Percentiles rank a stretch among this genome's conserved stretches.
Evolutionary conservation across 148 eudicot genomes (phyloP).

Genomic region (Heliosperma pusillum): DNA sequence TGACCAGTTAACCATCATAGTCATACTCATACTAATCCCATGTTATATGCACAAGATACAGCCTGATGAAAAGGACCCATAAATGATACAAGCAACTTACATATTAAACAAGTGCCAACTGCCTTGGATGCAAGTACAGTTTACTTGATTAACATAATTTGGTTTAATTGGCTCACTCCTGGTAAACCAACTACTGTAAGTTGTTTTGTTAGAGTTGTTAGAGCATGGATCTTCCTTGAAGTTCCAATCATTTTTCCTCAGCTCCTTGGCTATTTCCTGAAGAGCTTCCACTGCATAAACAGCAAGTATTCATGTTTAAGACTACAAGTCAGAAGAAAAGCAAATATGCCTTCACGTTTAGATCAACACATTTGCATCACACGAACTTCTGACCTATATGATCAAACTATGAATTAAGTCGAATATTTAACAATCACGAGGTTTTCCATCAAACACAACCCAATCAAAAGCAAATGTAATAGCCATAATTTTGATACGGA

Average conservation of each 20-base stretch:
- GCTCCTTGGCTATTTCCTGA: slow-evolving; percentile 34
- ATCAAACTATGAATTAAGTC: neutral
- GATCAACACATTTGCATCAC: neutral
- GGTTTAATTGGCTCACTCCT: slow-evolving; percentile 6
- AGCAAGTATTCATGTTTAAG: neutral
- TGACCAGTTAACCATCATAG: neutral
- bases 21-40: neutral
- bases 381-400: neutral
- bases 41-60: neutral
- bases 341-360: neutral
- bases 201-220: neutral
- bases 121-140: slow-evolving; percentile 27
- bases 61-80: neutral
- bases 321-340: neutral
- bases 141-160: slow-evolving; percentile 30
- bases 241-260: slow-evolving; percentile 38
- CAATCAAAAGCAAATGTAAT: neutral
- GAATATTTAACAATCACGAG: neutral
- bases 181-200: slow-evolving; percentile 29
- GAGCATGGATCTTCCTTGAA: slow-evolving; percentile 38
- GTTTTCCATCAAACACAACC: neutral
- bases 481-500: neutral
- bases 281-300: slow-evolving; percentile 33
- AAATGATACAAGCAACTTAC: slow-evolving; percentile 22
- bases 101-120: slow-evolving; percentile 28